These are phyloP conservation scores for Talaromyces sp. DNA, from an alignment of 2,329 filamentous ascomycete genomes.

Conservation along the genomic window DNA sequence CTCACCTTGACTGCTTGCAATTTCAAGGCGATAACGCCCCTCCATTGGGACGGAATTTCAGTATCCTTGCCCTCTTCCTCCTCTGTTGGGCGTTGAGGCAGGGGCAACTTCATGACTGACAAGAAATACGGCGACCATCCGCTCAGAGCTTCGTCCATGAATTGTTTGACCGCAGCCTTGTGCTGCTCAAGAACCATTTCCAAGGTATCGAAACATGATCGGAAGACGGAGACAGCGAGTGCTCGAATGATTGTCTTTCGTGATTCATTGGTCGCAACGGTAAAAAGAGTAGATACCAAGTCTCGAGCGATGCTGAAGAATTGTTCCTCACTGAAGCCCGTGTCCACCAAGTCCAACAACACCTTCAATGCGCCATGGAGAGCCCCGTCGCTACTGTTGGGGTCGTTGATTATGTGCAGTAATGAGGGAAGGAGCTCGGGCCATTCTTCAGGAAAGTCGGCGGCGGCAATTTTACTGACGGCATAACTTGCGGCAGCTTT, in stretches of 20 bases:
- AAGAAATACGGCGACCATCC: conserved; percentile 90
- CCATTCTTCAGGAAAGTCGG: conserved; percentile 94
- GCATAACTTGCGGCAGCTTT: conserved; percentile 83
- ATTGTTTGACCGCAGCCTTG: conserved; percentile 76
- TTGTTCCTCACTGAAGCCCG: conserved; percentile 87
- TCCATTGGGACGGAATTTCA: conserved; percentile 63
- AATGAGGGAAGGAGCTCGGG: conserved; percentile 79
- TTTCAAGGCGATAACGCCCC: conserved; percentile 80
- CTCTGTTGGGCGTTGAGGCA: conserved; percentile 60
- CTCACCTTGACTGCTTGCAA: conserved; percentile 78
- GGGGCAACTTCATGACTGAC: conserved; percentile 66
- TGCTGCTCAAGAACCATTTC: conserved; percentile 97
- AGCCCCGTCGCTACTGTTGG: conserved; percentile 70
- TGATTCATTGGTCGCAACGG: conserved; percentile 71
- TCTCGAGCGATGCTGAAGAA: conserved; percentile 88
- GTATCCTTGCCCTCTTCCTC: conserved; percentile 56
- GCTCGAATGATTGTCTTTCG: conserved; percentile 74
- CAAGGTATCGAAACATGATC: conserved; percentile 87
- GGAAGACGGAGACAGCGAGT: conserved; percentile 84
- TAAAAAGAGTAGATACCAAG: conserved; percentile 77
- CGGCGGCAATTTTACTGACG: conserved; percentile 88
- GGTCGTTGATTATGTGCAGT: conserved; percentile 64
- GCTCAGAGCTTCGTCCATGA: conserved; percentile 79
- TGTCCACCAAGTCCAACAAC: conserved; percentile 83
- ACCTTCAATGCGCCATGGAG: conserved; percentile 87